Base-by-base conservation (phyloP, 176 grass and related monocot species). In the Triticum urartu region DNA sequence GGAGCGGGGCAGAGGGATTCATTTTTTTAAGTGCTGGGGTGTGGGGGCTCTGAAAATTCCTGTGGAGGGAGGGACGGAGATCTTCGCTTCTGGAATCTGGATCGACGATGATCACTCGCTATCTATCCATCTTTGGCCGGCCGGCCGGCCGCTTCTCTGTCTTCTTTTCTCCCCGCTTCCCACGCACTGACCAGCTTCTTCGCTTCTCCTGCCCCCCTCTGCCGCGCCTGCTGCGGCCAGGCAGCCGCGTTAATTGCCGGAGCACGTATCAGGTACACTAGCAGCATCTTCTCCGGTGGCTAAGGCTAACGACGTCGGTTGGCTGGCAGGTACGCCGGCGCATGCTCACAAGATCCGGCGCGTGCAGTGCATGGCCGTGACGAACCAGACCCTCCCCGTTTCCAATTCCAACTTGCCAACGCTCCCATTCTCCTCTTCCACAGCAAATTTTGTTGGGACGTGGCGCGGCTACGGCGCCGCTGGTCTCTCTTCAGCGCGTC, bases 41-140 rank as follows among this genome's bases (percentile, higher is more conserved):
- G 74, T 87, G 85, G 90, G 90, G 74, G 88, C 82, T 90, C 90
- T 96, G 93, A 98, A 98, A 95, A 91, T 91, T 91, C 90, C 71
- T 78, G 86, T 65, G 81, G 85, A 47, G 1, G 15, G 22, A 17
- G 22, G 1, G 11, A 13, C 4, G 11, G 25, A 42, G 69, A 85
- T 81, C 15, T 18, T 15, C 14, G 17, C 77, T 83, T 84, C 76
- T 78, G 64, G 88, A 18, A 80, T 84, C 76, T 78, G 64, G 88
- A 18, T 73, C 79, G 86, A 50, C 9, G 72, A 52, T 18, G 25
- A 86, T 85, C 86, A 54, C 80, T 90, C 84, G 81, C 70, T 78
- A 79, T 92, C 84, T 22, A 56, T 85, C 79, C 30, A 11, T 40
- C 35, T 71, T 91, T 82, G 82, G 65, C 79, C 64, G 91, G 6